phyloP scores from a whole-genome alignment of 257 asterid species.

The Penstemon davidsonii region DNA sequence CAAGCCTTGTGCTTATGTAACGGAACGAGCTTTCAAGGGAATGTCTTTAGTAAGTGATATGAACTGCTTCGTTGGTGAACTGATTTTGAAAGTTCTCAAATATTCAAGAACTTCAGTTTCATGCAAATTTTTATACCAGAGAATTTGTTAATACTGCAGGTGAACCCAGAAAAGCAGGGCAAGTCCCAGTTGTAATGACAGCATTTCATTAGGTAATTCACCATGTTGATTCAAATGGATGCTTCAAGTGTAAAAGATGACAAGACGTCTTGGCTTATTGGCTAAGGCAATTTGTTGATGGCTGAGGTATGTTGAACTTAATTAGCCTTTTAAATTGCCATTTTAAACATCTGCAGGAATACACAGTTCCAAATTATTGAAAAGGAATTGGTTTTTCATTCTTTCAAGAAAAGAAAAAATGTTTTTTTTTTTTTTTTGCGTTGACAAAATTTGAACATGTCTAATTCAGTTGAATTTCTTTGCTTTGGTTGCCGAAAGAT shows the following conservation, averaged over 20 bases:
- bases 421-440: too few relatives aligned
- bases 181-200: constrained; percentile 36
- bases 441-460: too few relatives aligned
- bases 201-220: neutral
- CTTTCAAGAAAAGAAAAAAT: too few relatives aligned
- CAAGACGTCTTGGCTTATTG: constrained; percentile 7
- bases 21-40: constrained; percentile 28
- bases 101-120: neutral
- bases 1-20: constrained; percentile 37
- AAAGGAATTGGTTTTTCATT: too few relatives aligned
- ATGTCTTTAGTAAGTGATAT: constrained; percentile 32
- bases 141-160: constrained; percentile 30
- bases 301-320: neutral
- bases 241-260: constrained; percentile 17
- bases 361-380: constrained; percentile 3
- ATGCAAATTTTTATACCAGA: neutral
- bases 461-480: too few relatives aligned
- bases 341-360: neutral
- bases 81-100: neutral
- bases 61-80: neutral
- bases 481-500: too few relatives aligned
- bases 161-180: constrained; percentile 15
- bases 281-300: neutral
- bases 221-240: neutral
- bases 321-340: neutral